Evolutionary conservation across 768 basidiomycete species (phyloP).

Genomic region (Chalciporus chontae): DNA sequence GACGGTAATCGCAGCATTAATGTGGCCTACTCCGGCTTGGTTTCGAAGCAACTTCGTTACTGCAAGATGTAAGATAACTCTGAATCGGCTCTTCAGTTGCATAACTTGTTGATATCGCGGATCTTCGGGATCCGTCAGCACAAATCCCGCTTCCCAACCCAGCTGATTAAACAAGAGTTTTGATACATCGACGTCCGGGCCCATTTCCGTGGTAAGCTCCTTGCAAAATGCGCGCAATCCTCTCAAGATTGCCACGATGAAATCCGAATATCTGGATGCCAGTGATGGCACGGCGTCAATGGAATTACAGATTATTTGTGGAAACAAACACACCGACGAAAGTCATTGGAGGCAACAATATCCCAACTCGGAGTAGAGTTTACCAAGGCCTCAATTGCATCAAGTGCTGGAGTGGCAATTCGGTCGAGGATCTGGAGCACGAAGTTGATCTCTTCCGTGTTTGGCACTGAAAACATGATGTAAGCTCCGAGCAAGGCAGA

Average conservation of each 20-base stretch:
- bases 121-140: conserved; percentile 70
- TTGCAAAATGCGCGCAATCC: conserved; percentile 71
- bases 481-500: conserved; percentile 8
- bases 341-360: conserved; percentile 66
- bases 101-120: conserved; percentile 65
- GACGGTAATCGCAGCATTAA: conserved; percentile 77
- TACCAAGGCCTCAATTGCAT: conserved; percentile 63
- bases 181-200: conserved; percentile 55
- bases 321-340: conserved; percentile 60
- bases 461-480: conserved; percentile 48
- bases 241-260: conserved; percentile 68
- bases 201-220: conserved; percentile 53
- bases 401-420: conserved; percentile 62
- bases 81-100: conserved; percentile 59
- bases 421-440: conserved; percentile 72
- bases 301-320: not conserved
- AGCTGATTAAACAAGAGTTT: conserved; percentile 68
- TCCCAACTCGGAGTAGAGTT: conserved; percentile 55
- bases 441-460: conserved; percentile 66
- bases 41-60: conserved; percentile 60
- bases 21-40: conserved; percentile 71
- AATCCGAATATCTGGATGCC: conserved; percentile 63
- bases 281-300: conserved; percentile 2
- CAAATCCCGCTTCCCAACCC: conserved; percentile 70
- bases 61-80: conserved; percentile 62